These are phyloP conservation scores for Microdochium nivale DNA, from an alignment of 2,329 filamentous ascomycete genomes.

Conservation along the genomic window DNA sequence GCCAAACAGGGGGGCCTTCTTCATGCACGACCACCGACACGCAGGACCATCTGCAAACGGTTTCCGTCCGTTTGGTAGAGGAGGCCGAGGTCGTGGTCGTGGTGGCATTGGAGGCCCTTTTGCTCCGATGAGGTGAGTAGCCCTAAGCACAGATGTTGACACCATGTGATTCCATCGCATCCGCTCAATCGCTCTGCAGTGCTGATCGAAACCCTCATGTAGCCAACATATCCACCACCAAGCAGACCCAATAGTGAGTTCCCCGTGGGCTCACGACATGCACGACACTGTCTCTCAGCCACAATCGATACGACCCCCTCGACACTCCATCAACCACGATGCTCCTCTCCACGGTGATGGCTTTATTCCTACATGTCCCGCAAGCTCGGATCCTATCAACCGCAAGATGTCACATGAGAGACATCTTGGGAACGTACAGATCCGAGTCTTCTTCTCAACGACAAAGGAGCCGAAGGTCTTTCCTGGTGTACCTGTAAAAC, in stretches of 20 bases:
- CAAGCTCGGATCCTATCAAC: slow-evolving; percentile 59
- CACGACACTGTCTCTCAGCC: slow-evolving; percentile 62
- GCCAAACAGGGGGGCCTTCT: slow-evolving; percentile 88
- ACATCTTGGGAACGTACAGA: slow-evolving; percentile 73
- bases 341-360: slow-evolving; percentile 46
- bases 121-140: slow-evolving; percentile 55
- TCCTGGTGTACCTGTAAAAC: slow-evolving; percentile 70
- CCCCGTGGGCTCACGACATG: slow-evolving; percentile 89
- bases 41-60: slow-evolving; percentile 70
- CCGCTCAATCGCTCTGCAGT: background rate
- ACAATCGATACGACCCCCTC: slow-evolving; percentile 26
- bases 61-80: slow-evolving; percentile 63
- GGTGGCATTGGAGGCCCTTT: slow-evolving; percentile 50
- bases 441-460: slow-evolving; percentile 71
- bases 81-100: slow-evolving; percentile 52
- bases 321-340: slow-evolving; percentile 34
- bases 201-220: slow-evolving; percentile 8
- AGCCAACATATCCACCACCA: slow-evolving; percentile 33
- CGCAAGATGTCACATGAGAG: slow-evolving; percentile 75
- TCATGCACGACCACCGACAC: slow-evolving; percentile 89
- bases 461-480: slow-evolving; percentile 66
- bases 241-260: slow-evolving; percentile 57
- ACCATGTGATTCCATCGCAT: slow-evolving; percentile 1
- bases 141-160: slow-evolving; percentile 2
- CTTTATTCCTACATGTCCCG: slow-evolving; percentile 45